Evolutionary conservation across 768 basidiomycete genomes (phyloP).

Genomic region (Rhizopogon rudus): DNA sequence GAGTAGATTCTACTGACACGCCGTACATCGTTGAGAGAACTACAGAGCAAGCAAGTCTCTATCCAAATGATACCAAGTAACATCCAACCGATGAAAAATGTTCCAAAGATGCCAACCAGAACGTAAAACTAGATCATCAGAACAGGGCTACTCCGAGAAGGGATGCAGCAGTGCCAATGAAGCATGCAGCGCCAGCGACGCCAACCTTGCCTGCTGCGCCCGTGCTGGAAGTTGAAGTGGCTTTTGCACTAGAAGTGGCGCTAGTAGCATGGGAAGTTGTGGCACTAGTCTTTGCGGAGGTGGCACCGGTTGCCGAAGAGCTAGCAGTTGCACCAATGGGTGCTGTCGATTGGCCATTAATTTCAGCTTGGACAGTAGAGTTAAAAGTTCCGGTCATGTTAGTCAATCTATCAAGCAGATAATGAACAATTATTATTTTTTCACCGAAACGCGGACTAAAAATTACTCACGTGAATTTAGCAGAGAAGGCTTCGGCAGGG

Average conservation of each 20-base stretch:
- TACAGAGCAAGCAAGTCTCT: neutral
- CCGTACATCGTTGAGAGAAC: conserved; percentile 5
- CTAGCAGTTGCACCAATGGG: conserved; percentile 40
- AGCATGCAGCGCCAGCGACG: conserved; percentile 14
- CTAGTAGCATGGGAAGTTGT: neutral
- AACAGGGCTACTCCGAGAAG: conserved; percentile 19
- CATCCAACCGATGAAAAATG: neutral
- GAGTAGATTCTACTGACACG: neutral
- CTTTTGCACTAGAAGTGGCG: neutral
- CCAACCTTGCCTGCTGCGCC: conserved; percentile 17
- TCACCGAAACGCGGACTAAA: neutral
- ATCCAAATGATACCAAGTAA: neutral
- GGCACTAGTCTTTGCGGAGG: neutral
- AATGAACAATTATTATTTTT: neutral
- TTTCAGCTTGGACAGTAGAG: conserved; percentile 46
- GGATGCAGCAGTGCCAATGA: conserved; percentile 16
- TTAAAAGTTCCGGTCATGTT: conserved; percentile 73
- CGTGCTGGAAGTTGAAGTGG: conserved; percentile 3
- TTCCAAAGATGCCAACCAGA: neutral
- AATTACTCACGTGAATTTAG: conserved; percentile 63
- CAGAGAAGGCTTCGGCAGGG: conserved; percentile 69
- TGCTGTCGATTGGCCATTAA: conserved; percentile 56
- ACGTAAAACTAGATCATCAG: conserved; percentile 5
- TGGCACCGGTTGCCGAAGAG: conserved; percentile 8
- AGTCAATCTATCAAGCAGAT: conserved; percentile 41